Evolutionary conservation across 2,329 filamentous ascomycete species (phyloP).

Genomic region (Aspergillus udagawae): DNA sequence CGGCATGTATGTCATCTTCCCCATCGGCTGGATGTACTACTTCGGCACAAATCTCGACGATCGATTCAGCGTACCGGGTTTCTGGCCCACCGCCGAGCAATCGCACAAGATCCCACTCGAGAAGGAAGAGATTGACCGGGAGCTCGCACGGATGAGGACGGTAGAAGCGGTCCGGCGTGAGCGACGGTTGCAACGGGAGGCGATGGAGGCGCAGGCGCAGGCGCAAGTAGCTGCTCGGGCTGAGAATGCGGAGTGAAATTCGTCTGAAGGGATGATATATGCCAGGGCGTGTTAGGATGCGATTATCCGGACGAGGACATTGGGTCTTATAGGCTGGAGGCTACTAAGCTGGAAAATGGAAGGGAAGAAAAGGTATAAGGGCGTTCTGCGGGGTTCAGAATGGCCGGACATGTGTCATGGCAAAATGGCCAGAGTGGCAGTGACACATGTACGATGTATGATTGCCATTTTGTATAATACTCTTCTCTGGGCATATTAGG

Average conservation of each 20-base stretch:
- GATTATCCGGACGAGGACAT: conserved; percentile 8
- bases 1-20: conserved; percentile 97
- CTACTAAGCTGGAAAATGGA: not conserved
- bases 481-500: conserved; percentile 30
- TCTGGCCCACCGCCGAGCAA: conserved; percentile 74
- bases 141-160: conserved; percentile 64
- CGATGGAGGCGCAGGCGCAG: conserved; percentile 16
- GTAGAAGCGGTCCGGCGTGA: conserved; percentile 50
- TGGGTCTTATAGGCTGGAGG: not conserved
- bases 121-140: conserved; percentile 63
- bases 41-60: conserved; percentile 97
- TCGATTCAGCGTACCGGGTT: conserved; percentile 81
- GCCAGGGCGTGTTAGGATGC: not conserved
- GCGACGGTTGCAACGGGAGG: conserved; percentile 40
- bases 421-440: conserved; percentile 2
- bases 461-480: conserved; percentile 26
- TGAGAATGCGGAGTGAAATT: conserved; percentile 9
- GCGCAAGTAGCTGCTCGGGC: conserved; percentile 11
- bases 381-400: conserved; percentile 7
- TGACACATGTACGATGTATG: conserved; percentile 17
- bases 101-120: conserved; percentile 52
- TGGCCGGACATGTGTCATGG: conserved; percentile 2
- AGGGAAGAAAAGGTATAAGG: not conserved
- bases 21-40: conserved; percentile 99
- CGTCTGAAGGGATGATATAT: not conserved